Evolutionary conservation across 352 stramenopile genomes (phyloP).

Genomic region (Phytophthora fragariae): DNA sequence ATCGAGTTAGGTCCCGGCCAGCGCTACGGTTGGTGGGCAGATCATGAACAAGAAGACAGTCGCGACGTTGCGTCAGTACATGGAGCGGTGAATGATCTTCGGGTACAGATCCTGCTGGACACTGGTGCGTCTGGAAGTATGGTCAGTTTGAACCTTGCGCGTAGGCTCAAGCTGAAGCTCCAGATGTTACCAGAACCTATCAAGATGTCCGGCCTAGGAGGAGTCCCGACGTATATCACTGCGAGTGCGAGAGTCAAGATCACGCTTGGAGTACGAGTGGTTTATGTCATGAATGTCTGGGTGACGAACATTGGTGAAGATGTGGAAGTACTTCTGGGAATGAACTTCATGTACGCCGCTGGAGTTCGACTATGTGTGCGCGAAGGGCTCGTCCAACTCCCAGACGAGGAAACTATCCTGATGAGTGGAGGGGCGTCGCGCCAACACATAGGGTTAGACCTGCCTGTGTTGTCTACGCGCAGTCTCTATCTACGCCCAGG

Average conservation of each 20-base stretch:
- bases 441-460: no score
- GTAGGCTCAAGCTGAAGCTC: slow-evolving; percentile 6
- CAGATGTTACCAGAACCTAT: not conserved
- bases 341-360: slow-evolving; percentile 46
- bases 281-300: slow-evolving; percentile 18
- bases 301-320: slow-evolving; percentile 31
- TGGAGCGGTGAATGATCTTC: not conserved
- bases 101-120: not conserved
- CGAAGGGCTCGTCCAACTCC: no score
- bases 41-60: not conserved
- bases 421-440: no score
- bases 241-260: not conserved
- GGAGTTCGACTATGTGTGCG: no score
- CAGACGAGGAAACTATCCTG: no score
- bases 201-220: slow-evolving; percentile 1
- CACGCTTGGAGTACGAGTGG: not conserved
- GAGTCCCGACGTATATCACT: slow-evolving; percentile 1
- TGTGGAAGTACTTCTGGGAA: slow-evolving; percentile 29
- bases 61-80: not conserved
- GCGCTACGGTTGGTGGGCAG: not conserved
- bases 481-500: not conserved
- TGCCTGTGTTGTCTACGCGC: not conserved
- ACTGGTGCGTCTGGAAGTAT: not conserved
- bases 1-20: not conserved
- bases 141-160: slow-evolving; percentile 6